Percentiles rank a stretch among this genome's conserved stretches.
These are phyloP conservation scores for Saccharomyces paradoxus DNA, from an alignment of 805 yeast species.

Conservation along the genomic window DNA sequence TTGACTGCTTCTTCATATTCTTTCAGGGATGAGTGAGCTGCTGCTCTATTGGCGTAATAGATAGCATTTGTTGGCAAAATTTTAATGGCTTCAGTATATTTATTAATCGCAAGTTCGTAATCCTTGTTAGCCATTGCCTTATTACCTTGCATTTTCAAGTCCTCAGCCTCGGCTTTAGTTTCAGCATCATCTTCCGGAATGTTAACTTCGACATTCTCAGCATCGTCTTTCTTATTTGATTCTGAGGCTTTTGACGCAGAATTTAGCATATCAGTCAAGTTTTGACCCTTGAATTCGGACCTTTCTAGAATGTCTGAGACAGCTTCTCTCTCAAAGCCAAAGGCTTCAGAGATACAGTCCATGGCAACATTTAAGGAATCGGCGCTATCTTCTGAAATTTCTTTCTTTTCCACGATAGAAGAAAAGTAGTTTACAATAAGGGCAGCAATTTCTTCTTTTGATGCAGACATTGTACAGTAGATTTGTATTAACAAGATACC, in stretches of 20 bases:
- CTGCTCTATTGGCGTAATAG: slow-evolving; percentile 90
- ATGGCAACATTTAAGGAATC: slow-evolving; percentile 92
- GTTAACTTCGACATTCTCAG: slow-evolving; percentile 34
- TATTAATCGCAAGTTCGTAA: slow-evolving; percentile 60
- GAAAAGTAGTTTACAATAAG: slow-evolving; percentile 69
- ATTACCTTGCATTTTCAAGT: slow-evolving; percentile 79
- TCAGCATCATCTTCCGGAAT: slow-evolving; percentile 40
- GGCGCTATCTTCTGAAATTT: slow-evolving; percentile 65
- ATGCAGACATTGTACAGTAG: slow-evolving; percentile 32
- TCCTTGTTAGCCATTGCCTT: slow-evolving; percentile 74
- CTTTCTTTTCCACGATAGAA: slow-evolving; percentile 48
- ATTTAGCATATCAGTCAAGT: slow-evolving; percentile 39
- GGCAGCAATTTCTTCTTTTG: slow-evolving; percentile 61
- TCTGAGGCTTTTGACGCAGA: slow-evolving; percentile 7
- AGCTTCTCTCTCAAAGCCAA: slow-evolving; percentile 51
- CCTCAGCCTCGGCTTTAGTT: slow-evolving; percentile 67
- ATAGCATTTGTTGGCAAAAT: slow-evolving; percentile 68
- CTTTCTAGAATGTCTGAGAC: slow-evolving; percentile 27
- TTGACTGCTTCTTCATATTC: slow-evolving; percentile 68
- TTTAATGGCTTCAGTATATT: slow-evolving; percentile 74
- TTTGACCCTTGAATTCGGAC: slow-evolving; percentile 39
- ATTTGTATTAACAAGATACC: not conserved
- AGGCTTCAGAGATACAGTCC: slow-evolving; percentile 86
- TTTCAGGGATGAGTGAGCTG: slow-evolving; percentile 77
- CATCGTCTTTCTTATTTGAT: not conserved